Evolutionary conservation across 345 rosid species (phyloP), one percentile per base, ranked within the genome.

Genomic region (Sisymbrium altissimum): DNA sequence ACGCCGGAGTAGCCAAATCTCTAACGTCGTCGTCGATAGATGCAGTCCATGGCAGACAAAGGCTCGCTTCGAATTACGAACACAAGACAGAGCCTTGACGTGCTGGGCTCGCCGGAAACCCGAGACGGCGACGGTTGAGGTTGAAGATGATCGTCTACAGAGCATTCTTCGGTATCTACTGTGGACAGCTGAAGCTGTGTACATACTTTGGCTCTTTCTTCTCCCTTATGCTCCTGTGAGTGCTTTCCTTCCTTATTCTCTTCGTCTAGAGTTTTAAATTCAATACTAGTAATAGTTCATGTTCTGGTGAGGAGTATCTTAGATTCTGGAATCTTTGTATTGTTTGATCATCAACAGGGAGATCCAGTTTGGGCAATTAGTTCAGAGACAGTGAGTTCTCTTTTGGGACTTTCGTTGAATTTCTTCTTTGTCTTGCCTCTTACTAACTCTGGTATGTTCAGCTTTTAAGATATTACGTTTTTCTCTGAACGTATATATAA

Each of bases 351-450:
- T 75, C 44, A 39, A 72, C 84, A 92, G 97, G 96, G 97, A 61
- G 96, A 95, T 84, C 97, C 97, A 3, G 96, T 92, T 60, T 92
- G 97, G 96, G 91, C 88, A 4, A 87, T 92, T 68, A 88, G 93
- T 75, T 70, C 89, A 3, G 89, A 87, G 29, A 92, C 99, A 1
- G 78, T 95, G 33, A 80, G 82, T 72, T 86, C 86, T 49, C 92
- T 95, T 35, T 36, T 86, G 70, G 93, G 92, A 17, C 97, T 95
- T 54, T 89, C 92, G 30, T 81, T 95, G 57, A 95, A 95, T 75
- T 91, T 95, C 89, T 92, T 92, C 97, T 86, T 95, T 78, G 59
- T 95, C 70, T 81, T 89, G 83, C 99, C 99, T 18, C 83, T 88
- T 29, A 66, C 82, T 70, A 87, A 90, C 73, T 84, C 87, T 15